Evolutionary conservation across 176 grass and related monocot genomes (phyloP).

Genomic region (Thinopyrum elongatum): DNA sequence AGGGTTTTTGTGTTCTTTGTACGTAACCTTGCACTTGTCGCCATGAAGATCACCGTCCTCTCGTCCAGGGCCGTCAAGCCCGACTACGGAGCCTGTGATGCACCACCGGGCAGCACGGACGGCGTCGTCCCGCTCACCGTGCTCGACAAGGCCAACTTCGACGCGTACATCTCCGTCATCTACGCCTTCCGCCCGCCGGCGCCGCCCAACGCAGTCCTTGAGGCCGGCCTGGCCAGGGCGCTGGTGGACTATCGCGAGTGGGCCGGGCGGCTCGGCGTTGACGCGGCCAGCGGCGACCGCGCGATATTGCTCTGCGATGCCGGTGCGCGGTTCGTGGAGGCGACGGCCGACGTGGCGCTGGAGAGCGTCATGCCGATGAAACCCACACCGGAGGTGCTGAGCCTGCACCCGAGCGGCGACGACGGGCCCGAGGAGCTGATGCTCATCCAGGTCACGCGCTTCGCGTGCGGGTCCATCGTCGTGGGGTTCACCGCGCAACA

Average conservation of each 20-base stretch:
- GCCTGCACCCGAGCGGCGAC: not conserved
- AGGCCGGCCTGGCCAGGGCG: not conserved
- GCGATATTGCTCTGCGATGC: conserved; percentile 11
- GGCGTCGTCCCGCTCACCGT: conserved; percentile 9
- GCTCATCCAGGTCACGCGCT: conserved; percentile 16
- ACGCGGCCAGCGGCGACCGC: not conserved
- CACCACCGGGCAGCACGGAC: not conserved
- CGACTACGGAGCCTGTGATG: not conserved
- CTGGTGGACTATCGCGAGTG: conserved; percentile 19
- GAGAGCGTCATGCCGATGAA: not conserved
- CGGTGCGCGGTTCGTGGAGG: not conserved
- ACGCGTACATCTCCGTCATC: conserved; percentile 23
- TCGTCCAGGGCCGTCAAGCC: conserved; percentile 13
- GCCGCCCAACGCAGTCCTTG: not conserved
- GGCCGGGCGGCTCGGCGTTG: not conserved
- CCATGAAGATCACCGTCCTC: conserved; percentile 11
- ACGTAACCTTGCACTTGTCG: not conserved
- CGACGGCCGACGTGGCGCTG: not conserved
- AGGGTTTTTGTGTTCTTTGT: not conserved
- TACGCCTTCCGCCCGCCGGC: conserved; percentile 23
- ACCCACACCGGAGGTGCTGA: not conserved
- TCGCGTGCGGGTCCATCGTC: conserved; percentile 19
- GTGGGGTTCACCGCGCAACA: conserved; percentile 24
- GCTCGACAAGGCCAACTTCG: conserved; percentile 21
- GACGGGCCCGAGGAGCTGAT: conserved; percentile 5